These are phyloP conservation scores for Thuidium tamariscinum DNA, from an alignment of 225 moss, liverwort and hornwort genomes.

Conservation along the genomic window DNA sequence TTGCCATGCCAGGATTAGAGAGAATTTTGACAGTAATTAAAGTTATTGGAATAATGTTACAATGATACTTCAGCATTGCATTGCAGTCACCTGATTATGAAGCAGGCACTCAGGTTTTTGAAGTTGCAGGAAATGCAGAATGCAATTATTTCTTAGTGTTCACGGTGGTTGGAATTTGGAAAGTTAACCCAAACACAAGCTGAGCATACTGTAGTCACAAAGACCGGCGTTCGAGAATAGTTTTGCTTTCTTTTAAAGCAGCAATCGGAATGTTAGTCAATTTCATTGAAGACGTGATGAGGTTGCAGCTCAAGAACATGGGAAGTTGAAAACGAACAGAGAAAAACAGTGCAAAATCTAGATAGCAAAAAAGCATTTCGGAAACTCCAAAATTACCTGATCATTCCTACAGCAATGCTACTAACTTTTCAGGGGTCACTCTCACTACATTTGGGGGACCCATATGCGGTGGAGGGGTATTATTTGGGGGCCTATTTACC, in stretches of 20 bases:
- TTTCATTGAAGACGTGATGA: no score
- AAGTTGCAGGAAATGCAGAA: not conserved
- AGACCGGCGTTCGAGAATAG: not conserved
- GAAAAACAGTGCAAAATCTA: no score
- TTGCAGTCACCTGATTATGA: not conserved
- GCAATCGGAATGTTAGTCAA: not conserved
- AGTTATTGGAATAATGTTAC: not conserved
- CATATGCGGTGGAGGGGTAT: no score
- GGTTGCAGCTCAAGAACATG: no score
- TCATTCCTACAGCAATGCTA: no score
- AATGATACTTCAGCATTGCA: not conserved
- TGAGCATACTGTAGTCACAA: no score
- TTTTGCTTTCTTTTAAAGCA: no score
- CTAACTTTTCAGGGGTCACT: no score
- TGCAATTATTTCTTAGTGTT: not conserved
- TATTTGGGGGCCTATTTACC: no score
- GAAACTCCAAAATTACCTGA: not conserved
- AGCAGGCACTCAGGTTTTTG: not conserved
- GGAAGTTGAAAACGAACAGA: no score
- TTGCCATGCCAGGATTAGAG: not conserved
- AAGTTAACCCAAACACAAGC: not conserved
- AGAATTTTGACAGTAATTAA: not conserved
- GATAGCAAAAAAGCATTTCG: no score
- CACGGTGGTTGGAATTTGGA: not conserved
- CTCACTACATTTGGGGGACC: no score